Evolutionary conservation across 345 rosid genomes (phyloP), one percentile per base, ranked within the genome.

Genomic region (Mercurialis annua): DNA sequence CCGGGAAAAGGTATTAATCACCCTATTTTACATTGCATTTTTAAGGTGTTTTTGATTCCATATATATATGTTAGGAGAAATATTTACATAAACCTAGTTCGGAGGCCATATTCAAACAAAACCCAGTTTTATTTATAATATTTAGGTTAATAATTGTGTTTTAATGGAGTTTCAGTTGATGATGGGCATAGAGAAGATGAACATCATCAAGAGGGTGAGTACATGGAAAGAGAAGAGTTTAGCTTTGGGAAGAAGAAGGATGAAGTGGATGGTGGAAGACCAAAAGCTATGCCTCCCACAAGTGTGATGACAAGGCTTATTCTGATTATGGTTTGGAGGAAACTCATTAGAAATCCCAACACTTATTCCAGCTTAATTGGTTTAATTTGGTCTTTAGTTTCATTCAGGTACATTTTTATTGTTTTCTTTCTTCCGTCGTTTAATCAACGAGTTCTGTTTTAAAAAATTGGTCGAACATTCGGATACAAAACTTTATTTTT

Each of bases 241-340:
- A 88, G 97, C 79, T 90, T 87, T 67, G 93, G 80, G 47, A 90
- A 88, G 69, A 86, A 87, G n/a, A 75, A 85, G 20, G 76, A 86
- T 64, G 79, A 70, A 0, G 84, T 77, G 0, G 84, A 72, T 80
- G 84, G 26, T 72, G 87, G 82, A 0, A 89, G 88, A 58, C 38
- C 87, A 42, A 92, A 84, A 68, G 44, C 86, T 15, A 92, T 92
- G 99, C 99, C 99, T 36, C 97, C 99, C 26, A 81, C 97, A 47
- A 88, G 96, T 75, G 99, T 94, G 4, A 89, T 94, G 97, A 94
- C 99, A 65, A 94, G 97, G 84, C 97, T 94, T 1, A 94, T 94
- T 15, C 81, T 94, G 58, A 92, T 94, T 62, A 94, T 94, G 99
- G 99, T 92, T 34, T 94, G 99, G 99, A 94, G 99, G 56, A 94